A percentile compares a stretch with the other conserved stretches of the same genome.
These are phyloP conservation scores for Leccinum fallax DNA, from an alignment of 1,284 basidiomycete species.

Conservation along the genomic window DNA sequence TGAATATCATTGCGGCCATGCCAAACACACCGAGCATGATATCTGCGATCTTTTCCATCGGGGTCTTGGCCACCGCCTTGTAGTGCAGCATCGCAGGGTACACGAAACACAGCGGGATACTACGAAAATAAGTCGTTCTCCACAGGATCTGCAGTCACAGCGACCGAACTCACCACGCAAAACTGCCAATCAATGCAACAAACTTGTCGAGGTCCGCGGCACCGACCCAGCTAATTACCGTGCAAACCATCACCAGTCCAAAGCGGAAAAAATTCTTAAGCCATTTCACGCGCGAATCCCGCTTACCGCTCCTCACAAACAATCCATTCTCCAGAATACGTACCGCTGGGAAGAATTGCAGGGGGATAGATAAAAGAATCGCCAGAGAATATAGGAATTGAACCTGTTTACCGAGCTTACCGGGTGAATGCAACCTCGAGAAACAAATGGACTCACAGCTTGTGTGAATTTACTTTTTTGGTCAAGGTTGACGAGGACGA, in stretches of 20 bases:
- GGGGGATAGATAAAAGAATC: slow-evolving; percentile 91
- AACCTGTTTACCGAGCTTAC: slow-evolving; percentile 43
- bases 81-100: slow-evolving; percentile 96
- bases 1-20: slow-evolving; percentile 79
- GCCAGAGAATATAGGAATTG: slow-evolving; percentile 91
- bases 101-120: slow-evolving; percentile 92
- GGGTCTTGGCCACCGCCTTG: slow-evolving; percentile 81
- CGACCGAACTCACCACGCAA: slow-evolving; percentile 78
- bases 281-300: slow-evolving; percentile 74
- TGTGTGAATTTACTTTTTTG: slow-evolving; percentile 87
- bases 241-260: slow-evolving; percentile 74
- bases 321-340: slow-evolving; percentile 97
- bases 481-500: slow-evolving; percentile 94
- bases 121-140: slow-evolving; percentile 35
- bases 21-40: slow-evolving; percentile 85
- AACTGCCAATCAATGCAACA: slow-evolving; percentile 90
- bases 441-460: slow-evolving; percentile 52
- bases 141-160: slow-evolving; percentile 7
- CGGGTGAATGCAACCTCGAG: background rate
- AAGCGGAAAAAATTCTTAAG: slow-evolving; percentile 92
- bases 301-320: slow-evolving; percentile 90
- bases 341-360: slow-evolving; percentile 97
- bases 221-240: slow-evolving; percentile 80
- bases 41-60: slow-evolving; percentile 72
- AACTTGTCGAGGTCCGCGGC: slow-evolving; percentile 96